A percentile compares a stretch with the other conserved stretches of the same genome.
phyloP scores from a whole-genome alignment of 164 flowering plant species.

The Tetrastigma voinierianum region DNA sequence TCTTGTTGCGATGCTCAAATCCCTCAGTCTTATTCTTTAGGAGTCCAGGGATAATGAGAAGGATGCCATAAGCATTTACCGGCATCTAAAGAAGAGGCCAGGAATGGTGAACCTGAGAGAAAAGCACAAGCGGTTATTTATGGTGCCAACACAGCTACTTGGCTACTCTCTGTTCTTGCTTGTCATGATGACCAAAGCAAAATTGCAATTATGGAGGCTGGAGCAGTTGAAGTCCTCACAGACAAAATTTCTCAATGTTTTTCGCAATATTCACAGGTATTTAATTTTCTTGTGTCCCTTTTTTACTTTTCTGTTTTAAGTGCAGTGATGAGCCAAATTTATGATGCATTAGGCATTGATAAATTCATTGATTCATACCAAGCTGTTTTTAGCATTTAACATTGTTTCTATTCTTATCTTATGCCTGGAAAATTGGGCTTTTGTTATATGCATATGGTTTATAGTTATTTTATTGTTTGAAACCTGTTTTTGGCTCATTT shows the following conservation, averaged over 20 bases:
- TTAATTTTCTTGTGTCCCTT: slow-evolving; percentile 7
- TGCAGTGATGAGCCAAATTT: neutral
- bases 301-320: neutral
- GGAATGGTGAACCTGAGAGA: slow-evolving; percentile 31
- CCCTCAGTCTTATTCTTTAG: slow-evolving; percentile 23
- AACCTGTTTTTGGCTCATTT: slow-evolving; percentile 3
- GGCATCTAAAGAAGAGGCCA: slow-evolving; percentile 45
- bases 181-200: slow-evolving; percentile 75
- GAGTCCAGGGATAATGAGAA: slow-evolving; percentile 26
- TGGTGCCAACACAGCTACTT: slow-evolving; percentile 66
- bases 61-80: slow-evolving; percentile 57
- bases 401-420: neutral
- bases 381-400: neutral
- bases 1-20: slow-evolving; percentile 68
- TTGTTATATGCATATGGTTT: neutral
- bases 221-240: slow-evolving; percentile 85
- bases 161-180: slow-evolving; percentile 84
- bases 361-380: neutral
- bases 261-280: slow-evolving; percentile 65
- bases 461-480: neutral
- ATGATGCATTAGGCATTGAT: neutral
- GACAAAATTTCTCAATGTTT: slow-evolving; percentile 63
- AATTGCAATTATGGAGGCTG: slow-evolving; percentile 80
- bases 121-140: slow-evolving; percentile 45
- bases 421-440: neutral